Base-by-base conservation (phyloP, 495 filamentous ascomycete species). In the Aspergillus indologenus region DNA sequence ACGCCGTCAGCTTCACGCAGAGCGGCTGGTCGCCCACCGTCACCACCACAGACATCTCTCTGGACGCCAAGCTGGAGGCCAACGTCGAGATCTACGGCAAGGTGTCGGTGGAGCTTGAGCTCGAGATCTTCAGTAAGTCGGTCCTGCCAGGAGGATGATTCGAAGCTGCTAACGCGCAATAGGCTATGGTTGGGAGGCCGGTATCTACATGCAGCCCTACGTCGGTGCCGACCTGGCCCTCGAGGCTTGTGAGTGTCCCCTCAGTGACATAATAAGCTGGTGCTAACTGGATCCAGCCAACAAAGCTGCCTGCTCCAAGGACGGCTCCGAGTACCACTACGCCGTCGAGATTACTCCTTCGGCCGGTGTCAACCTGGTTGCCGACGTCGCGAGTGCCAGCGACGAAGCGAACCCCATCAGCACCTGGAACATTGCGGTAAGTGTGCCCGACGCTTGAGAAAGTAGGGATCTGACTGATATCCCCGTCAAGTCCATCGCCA, bases 121-220 rank as follows among this genome's bases (percentile, higher is more conserved):
- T 65, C 15, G 65, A 66, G 46, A 65, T 63, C 19, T 56, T 75
- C 20, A 68, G 69, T 70, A 65, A 31, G 64, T 54, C 9, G 43
- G 47, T 2, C 3, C 17, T 12, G 54, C 15, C 45, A 7, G 55
- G 5, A 54, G 15, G 42, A 3, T 22, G 14, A 9, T 23, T n/a
- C 5, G 15, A 14, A 45, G 31, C 59, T 61, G 31, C 59, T 61
- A 21, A 61, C 46, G 24, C 21, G 15, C 11, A 24, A 47, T 54
- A 71, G 69, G 62, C 18, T 62, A 71, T 14, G 74, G 74, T 1
- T 68, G 69, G 34, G 64, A 74, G 45, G 60, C 65, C 19, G 74
- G 74, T 1, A 26, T 77, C 11, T 62, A 72, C 23, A 50, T 77
- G 23, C 63, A 70, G 55, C 72, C 71, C 11, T 68, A 65, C 43